Evolutionary conservation across 129 eudicot species (phyloP), one percentile per base, ranked within the genome.

Genomic region (Rutidosis leptorrhynchoides): DNA sequence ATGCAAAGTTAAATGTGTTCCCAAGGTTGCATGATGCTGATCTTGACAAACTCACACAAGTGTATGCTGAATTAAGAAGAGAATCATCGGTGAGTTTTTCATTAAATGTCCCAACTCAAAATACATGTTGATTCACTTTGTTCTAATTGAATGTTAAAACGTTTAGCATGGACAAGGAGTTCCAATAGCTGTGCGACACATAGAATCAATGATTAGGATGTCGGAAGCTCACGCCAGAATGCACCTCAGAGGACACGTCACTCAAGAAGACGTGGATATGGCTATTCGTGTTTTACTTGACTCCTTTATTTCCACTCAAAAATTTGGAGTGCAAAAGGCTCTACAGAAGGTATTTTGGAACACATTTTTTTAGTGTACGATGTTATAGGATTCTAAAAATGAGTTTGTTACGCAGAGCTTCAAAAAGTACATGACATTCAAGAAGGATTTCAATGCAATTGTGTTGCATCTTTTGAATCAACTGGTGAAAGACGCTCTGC

Each of bases 211-310:
- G 99, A 93, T 93, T 54, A 78, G 99, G 74, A 93, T 89, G 99
- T 93, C 99, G 62, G 99, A 93, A 81, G 96, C 99, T 26, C 96
- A 89, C 70, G 99, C 96, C 19, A 75, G 99, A 62, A 89, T 93
- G 96, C 99, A 93, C 58, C 90, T 93, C 17, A 84, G 96, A 46
- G 88, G 79, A 59, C 89, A 89, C 28, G 99, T 93, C 46, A 89
- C 79, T 59, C 99, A 93, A 65, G 99, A 88, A 74, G 99, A 93
- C 16, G 99, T 93, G 17, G 99, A 93, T 77, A 86, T 89, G 99
- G 99, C 99, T 28, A 93, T 93, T 21, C 90, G 93, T 62, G 96
- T 93, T 62, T 65, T 93, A 55, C 91, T 93, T 28, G 99, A 84
- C 73, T 93, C 96, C 0, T 93, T 93, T 66, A 89, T 89, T 64